Evolutionary conservation across 1,284 basidiomycete genomes (phyloP).

Genomic region (Apiotrichum sp.): DNA sequence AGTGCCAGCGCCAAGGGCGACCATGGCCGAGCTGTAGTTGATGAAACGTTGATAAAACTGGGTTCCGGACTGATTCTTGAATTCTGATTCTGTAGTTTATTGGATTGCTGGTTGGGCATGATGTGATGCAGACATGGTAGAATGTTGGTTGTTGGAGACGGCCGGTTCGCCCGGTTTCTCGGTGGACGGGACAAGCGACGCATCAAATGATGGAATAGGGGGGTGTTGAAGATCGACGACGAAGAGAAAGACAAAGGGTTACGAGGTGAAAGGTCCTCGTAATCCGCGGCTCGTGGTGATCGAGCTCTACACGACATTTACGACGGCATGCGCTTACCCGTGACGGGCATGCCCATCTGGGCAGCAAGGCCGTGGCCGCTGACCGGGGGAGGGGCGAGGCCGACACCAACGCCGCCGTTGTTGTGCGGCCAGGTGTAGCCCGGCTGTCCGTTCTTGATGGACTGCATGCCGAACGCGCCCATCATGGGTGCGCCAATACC

Average conservation of each 20-base stretch:
- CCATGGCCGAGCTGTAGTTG: too few species aligned
- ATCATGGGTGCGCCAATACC: slow-evolving; percentile 39
- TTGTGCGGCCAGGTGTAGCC: slow-evolving; percentile 9
- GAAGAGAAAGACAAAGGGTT: too few species aligned
- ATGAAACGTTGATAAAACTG: neutral
- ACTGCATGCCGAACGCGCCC: slow-evolving; percentile 30
- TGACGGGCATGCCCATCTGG: slow-evolving; percentile 10
- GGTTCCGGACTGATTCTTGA: neutral
- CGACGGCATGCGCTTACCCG: neutral
- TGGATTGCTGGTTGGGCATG: neutral
- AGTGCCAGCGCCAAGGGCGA: neutral
- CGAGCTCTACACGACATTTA: neutral
- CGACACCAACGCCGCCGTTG: slow-evolving; percentile 25
- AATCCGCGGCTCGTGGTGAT: too few species aligned
- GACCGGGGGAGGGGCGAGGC: slow-evolving; percentile 24
- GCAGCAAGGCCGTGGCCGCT: neutral
- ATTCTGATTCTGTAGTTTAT: too few species aligned
- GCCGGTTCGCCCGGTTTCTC: neutral
- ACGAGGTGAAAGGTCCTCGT: too few species aligned
- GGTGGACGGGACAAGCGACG: neutral
- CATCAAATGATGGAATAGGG: too few species aligned
- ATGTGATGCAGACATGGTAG: neutral
- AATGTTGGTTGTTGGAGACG: neutral
- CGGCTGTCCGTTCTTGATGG: slow-evolving; percentile 12
- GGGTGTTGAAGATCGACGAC: too few species aligned